Conservation (phyloP, 805 yeast species). For the Wickerhamiella cacticola region DNA sequence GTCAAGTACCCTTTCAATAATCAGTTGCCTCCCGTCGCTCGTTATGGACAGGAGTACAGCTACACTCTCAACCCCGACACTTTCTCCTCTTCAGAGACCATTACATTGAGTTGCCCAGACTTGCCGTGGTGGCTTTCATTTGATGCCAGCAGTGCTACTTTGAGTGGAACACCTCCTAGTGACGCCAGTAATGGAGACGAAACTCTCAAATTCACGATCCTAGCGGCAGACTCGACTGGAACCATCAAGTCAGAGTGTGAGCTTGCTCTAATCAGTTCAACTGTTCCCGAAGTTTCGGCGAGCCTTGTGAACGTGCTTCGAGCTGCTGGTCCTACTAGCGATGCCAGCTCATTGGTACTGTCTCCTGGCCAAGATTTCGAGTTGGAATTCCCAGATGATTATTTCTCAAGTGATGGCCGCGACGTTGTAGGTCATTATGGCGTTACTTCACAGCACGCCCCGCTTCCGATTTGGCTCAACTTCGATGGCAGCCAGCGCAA, state of each 20-base stretch:
- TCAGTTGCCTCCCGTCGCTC: constrained; percentile 82
- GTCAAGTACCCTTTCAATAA: constrained; percentile 66
- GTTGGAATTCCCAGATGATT: constrained; percentile 48
- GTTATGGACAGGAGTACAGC: constrained; percentile 46
- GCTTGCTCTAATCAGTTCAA: constrained; percentile 46
- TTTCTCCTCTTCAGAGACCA: constrained; percentile 35
- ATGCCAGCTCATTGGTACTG: constrained; percentile 59
- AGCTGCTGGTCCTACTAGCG: constrained; percentile 63
- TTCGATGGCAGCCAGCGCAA: constrained; percentile 52
- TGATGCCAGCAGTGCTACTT: constrained; percentile 45
- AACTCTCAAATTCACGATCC: constrained; percentile 36
- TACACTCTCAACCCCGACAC: constrained; percentile 66
- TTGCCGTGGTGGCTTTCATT: constrained; percentile 74
- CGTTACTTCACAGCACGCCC: constrained; percentile 65
- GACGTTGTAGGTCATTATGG: constrained; percentile 63
- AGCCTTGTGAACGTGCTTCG: constrained; percentile 42
- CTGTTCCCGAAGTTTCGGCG: constrained; percentile 38
- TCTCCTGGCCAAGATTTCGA: constrained; percentile 56
- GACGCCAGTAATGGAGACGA: constrained; percentile 34
- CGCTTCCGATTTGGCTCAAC: constrained; percentile 80
- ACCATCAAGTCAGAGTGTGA: constrained; percentile 37
- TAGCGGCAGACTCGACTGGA: constrained; percentile 55
- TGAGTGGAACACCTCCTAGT: constrained; percentile 51
- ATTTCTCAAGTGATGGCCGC: constrained; percentile 44
- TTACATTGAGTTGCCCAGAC: constrained; percentile 44